Evolutionary conservation across 2,329 filamentous ascomycete species (phyloP).

Genomic region (Salinomyces thailandicus): DNA sequence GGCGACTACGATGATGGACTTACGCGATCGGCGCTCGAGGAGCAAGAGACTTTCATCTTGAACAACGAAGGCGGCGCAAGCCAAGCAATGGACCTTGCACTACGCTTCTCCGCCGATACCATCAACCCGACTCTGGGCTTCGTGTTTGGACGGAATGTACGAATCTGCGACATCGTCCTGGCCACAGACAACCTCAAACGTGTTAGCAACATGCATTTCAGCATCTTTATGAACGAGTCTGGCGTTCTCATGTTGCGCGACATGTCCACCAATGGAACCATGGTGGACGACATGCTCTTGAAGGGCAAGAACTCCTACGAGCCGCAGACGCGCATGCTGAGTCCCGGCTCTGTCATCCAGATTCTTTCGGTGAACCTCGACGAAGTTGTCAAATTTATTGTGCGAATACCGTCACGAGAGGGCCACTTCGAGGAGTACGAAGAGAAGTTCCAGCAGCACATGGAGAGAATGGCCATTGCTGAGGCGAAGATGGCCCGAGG

Average conservation of each 20-base stretch:
- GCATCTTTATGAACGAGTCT: constrained; percentile 79
- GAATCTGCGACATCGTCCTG: constrained; percentile 62
- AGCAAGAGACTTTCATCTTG: constrained; percentile 23
- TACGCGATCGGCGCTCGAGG: constrained; percentile 19
- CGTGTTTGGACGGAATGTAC: constrained; percentile 68
- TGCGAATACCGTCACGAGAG: constrained; percentile 66
- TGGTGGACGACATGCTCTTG: constrained; percentile 66
- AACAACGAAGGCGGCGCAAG: constrained; percentile 16
- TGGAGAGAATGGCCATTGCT: constrained; percentile 32
- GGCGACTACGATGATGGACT: constrained; percentile 24
- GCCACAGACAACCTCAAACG: constrained; percentile 56
- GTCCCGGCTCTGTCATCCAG: constrained; percentile 61
- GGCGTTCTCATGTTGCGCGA: constrained; percentile 88
- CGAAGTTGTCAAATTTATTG: constrained; percentile 68
- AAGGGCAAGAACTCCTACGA: constrained; percentile 37
- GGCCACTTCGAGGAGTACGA: constrained; percentile 58
- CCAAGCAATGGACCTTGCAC: constrained; percentile 52
- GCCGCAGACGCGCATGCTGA: constrained; percentile 52
- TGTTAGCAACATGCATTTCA: constrained; percentile 92
- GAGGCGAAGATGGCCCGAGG: background rate
- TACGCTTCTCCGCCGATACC: constrained; percentile 65
- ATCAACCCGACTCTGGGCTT: constrained; percentile 65
- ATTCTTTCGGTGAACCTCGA: constrained; percentile 46
- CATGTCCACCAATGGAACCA: constrained; percentile 88
- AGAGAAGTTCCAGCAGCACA: constrained; percentile 58